Base-by-base conservation (phyloP, 2,329 filamentous ascomycete genomes). In the Colletotrichum liaoningense region DNA sequence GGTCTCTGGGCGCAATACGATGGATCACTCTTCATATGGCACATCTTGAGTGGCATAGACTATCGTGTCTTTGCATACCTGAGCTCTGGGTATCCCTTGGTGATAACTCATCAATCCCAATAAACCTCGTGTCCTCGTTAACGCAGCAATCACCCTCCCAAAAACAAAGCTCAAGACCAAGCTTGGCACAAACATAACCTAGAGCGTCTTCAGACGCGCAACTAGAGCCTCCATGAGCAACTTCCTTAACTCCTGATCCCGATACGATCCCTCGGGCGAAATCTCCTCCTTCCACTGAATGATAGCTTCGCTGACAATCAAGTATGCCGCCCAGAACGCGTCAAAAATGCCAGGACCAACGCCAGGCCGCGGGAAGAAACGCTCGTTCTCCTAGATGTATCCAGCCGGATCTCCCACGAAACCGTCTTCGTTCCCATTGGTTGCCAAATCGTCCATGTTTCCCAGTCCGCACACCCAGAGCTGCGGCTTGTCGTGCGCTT, bases 321-420 rank as follows among this genome's bases (percentile, higher is more conserved):
- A 2, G 54, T 69, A 69, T 4, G 35, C 59, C 19, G 35, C 60
- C 59, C 59, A 57, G 16, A 64, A 69, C 22, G 33, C 67, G 35
- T 69, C 60, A 22, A 69, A 69, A 2, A 69, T 59, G 12, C 58
- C 66, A 5, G 57, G 14, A n/a, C 56, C 64, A 22, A 72, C 49
- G 49, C 46, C 64, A 38, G 69, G 69, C 1, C 69, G 69, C 28
- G 69, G 69, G 24, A 63, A 72, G 64, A 57, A 68, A 11, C 55
- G 64, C 64, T 68, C 58, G 58, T 63, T 68, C 30, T 38, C 49
- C 69, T 59, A 66, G 55, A 71, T 55, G 5, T 28, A 35, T 14
- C 11, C 49, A 9, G 46, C 68, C 3, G 33, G 55, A 5, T 67
- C 42, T 22, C 59, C 67, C 58, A 30, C 54, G 28, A 68, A 54